Evolutionary conservation across 495 filamentous ascomycete genomes (phyloP).

Genomic region (Sporormia fimetaria): DNA sequence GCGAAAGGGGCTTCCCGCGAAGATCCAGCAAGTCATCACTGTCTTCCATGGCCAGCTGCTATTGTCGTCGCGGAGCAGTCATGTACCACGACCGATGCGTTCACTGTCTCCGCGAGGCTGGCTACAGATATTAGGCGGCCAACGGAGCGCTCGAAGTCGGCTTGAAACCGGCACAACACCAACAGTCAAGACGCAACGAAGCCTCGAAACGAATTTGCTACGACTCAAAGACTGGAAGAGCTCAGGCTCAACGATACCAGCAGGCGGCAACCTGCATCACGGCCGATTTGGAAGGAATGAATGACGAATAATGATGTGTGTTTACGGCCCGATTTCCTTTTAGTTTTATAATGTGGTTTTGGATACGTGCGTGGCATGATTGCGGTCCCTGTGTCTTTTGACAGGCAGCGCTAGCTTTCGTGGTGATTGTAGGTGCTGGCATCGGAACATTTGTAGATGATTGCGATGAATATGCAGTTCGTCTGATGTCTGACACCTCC

Average conservation of each 20-base stretch:
- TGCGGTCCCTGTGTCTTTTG: no score
- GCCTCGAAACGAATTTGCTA: slow-evolving; percentile 8
- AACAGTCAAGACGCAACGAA: slow-evolving; percentile 5
- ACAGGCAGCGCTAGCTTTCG: no score
- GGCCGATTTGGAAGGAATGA: no score
- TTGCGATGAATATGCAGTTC: no score
- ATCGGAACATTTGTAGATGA: no score
- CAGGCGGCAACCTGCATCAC: slow-evolving; percentile 15
- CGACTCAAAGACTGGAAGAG: slow-evolving; percentile 26
- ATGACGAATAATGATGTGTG: no score
- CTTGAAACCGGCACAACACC: slow-evolving; percentile 1
- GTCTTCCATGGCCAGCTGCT: slow-evolving; percentile 13
- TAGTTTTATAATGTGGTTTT: no score
- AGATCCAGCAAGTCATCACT: slow-evolving; percentile 24
- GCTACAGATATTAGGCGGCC: slow-evolving; percentile 14
- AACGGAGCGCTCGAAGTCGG: slow-evolving; percentile 1
- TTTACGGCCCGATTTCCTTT: no score
- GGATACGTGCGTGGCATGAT: no score
- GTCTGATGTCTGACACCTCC: no score
- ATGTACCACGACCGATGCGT: slow-evolving; percentile 25
- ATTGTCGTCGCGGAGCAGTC: slow-evolving; percentile 25
- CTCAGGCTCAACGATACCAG: slow-evolving; percentile 26
- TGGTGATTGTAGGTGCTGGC: no score
- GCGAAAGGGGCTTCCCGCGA: slow-evolving; percentile 18
- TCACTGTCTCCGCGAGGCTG: slow-evolving; percentile 24